These are phyloP conservation scores for Pythium apleroticum DNA, from an alignment of 352 stramenopile genomes.

Conservation along the genomic window DNA sequence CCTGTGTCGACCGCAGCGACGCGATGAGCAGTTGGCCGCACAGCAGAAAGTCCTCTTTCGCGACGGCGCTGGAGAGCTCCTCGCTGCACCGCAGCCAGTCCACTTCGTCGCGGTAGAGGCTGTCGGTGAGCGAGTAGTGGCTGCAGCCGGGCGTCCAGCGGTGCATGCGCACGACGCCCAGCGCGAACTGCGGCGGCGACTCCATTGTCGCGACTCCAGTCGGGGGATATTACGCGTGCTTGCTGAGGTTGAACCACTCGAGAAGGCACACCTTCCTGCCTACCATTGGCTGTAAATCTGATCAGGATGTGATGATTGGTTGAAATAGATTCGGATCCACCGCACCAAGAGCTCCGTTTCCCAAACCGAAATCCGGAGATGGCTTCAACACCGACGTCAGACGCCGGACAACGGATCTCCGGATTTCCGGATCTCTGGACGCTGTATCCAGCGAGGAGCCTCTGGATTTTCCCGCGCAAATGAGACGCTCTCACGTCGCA, in stretches of 20 bases:
- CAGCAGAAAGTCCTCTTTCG: conserved; percentile 27
- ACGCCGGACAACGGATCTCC: background rate
- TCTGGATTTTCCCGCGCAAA: conserved; percentile 1
- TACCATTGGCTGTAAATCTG: background rate
- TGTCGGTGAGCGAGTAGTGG: conserved; percentile 26
- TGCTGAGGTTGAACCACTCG: background rate
- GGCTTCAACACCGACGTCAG: background rate
- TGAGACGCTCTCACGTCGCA: background rate
- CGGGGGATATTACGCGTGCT: background rate
- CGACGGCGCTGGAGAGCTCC: conserved; percentile 6
- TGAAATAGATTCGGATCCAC: background rate
- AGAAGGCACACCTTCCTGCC: background rate
- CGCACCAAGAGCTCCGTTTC: background rate
- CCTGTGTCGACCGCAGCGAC: conserved; percentile 17
- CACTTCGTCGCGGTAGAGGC: conserved; percentile 29
- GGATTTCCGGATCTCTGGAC: background rate
- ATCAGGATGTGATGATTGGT: background rate
- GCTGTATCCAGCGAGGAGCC: background rate
- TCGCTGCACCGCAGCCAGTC: conserved; percentile 32
- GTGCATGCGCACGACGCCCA: conserved; percentile 31
- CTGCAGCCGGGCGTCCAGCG: conserved; percentile 27
- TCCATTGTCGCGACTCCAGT: conserved; percentile 17
- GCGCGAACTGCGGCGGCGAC: conserved; percentile 22
- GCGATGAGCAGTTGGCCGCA: conserved; percentile 30
- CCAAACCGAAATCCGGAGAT: background rate